phyloP scores from a whole-genome alignment of 805 yeast species.

The Yamadazyma tumulicola region DNA sequence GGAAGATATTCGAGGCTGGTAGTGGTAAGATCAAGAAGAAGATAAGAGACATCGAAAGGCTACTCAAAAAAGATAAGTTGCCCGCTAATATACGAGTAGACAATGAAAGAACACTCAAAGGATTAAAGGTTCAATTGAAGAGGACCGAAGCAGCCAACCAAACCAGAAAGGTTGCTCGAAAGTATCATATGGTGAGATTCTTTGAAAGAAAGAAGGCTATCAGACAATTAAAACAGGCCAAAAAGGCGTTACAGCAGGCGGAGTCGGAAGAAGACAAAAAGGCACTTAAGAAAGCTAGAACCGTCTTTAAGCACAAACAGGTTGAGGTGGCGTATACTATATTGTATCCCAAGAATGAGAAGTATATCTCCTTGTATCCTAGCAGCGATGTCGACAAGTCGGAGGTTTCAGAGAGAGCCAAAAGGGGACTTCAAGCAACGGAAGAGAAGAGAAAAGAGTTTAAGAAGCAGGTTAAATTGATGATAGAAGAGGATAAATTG shows the following conservation, averaged over 20 bases:
- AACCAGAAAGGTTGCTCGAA: slow-evolving; percentile 54
- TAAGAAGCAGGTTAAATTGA: slow-evolving; percentile 46
- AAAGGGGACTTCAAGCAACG: slow-evolving; percentile 39
- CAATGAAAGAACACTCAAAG: slow-evolving; percentile 73
- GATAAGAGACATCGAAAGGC: slow-evolving; percentile 80
- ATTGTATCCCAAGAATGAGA: slow-evolving; percentile 73
- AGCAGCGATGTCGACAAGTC: slow-evolving; percentile 26
- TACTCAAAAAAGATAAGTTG: slow-evolving; percentile 50
- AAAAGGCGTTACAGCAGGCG: slow-evolving; percentile 34
- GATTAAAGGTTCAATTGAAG: slow-evolving; percentile 56
- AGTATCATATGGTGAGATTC: slow-evolving; percentile 91
- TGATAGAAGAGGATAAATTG: slow-evolving; percentile 50
- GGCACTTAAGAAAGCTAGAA: slow-evolving; percentile 43
- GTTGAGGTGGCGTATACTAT: slow-evolving; percentile 72
- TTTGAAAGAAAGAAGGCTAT: slow-evolving; percentile 85
- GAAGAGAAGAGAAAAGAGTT: slow-evolving; percentile 43
- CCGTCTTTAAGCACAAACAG: slow-evolving; percentile 52
- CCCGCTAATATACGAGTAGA: slow-evolving; percentile 64
- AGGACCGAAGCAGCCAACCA: slow-evolving; percentile 42
- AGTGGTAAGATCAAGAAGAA: slow-evolving; percentile 69
- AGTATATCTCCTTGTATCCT: slow-evolving; percentile 78
- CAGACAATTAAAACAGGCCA: slow-evolving; percentile 59
- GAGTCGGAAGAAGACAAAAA: slow-evolving; percentile 31
- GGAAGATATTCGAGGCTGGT: slow-evolving; percentile 30
- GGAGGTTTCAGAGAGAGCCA: slow-evolving; percentile 28